Percentiles rank a stretch among this genome's conserved stretches.
Evolutionary conservation across 2,329 filamentous ascomycete genomes (phyloP).

Genomic region (Monosporascus ibericus): DNA sequence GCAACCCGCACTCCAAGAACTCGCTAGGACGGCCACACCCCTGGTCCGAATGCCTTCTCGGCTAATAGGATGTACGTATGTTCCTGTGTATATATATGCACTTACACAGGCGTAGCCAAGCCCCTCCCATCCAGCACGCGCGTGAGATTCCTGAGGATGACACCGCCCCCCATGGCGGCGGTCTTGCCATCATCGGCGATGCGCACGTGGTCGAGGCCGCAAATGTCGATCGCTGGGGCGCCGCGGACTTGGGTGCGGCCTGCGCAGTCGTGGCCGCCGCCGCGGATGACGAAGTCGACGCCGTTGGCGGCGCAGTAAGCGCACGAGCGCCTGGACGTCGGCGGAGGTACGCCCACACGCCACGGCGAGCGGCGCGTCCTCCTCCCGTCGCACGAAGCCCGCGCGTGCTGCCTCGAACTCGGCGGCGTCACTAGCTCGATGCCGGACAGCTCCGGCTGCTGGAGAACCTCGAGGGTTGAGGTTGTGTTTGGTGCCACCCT

Average conservation of each 20-base stretch:
- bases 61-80: no score
- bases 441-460: background rate
- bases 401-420: conserved; percentile 12
- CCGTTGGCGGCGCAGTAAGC: conserved; percentile 11
- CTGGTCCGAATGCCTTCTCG: no score
- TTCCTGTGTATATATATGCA: background rate
- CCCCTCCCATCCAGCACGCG: conserved; percentile 21
- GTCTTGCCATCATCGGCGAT: conserved; percentile 21
- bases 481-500: background rate
- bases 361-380: conserved; percentile 9
- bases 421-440: background rate
- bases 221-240: conserved; percentile 31
- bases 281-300: conserved; percentile 22
- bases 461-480: background rate
- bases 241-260: conserved; percentile 24
- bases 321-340: conserved; percentile 13
- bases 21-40: no score
- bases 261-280: conserved; percentile 30
- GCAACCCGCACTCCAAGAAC: no score
- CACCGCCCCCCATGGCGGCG: conserved; percentile 30
- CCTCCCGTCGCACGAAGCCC: conserved; percentile 7
- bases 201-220: conserved; percentile 26
- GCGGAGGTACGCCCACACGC: conserved; percentile 13
- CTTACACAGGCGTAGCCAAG: conserved; percentile 22
- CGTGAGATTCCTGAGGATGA: conserved; percentile 23